Base-by-base conservation (phyloP, 345 rosid species). In the Acer saccharum region DNA sequence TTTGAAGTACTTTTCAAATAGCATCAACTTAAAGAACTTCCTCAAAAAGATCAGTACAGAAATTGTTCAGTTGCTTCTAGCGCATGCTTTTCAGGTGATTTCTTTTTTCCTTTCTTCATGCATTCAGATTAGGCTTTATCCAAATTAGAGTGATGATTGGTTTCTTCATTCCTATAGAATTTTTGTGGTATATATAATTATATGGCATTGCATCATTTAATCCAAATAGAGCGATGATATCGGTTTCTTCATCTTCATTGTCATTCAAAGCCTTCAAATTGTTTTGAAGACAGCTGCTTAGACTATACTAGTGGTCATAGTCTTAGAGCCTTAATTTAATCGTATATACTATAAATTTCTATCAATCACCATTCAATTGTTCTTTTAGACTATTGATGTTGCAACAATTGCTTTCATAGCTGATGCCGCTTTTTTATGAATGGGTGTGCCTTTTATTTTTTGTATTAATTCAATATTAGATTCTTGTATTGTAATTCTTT, bases 21-120 rank as follows among this genome's bases (percentile, higher is more conserved):
- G 73, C 72, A 77, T 75, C 77, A 86, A 76, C 74, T 73, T 85
- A 7, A 89, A 76, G 78, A 86, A 77, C 84, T 82, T 92, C 43
- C 39, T 80, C 11, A 93, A 89, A 83, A 95, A 85, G 87, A 86
- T 91, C 23, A 82, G 85, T 60, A 23, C 69, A 35, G 91, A 77
- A 75, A 79, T 78, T 52, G 82, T 93, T 83, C 99, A 95, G 78
- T 71, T 90, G 79, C 98, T 95, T 76, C 58, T 92, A 50, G 90
- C 95, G 32, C 97, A 93, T 81, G 97, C 86, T 76, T 93, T 95
- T 79, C 84, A 88, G 88, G 98, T 95, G 81, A 87, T 76, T 61
- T 14, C 11, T 8, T 63, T 0, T 13, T 43, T n/a, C n/a, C n/a
- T 13, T 13, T 65, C 74, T 69, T 43, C 44, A 11, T 54, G 54